A percentile compares a stretch with the other conserved stretches of the same genome.
These are phyloP conservation scores for Aspergillus versicolor DNA, from an alignment of 2,329 filamentous ascomycete species.

Conservation along the genomic window DNA sequence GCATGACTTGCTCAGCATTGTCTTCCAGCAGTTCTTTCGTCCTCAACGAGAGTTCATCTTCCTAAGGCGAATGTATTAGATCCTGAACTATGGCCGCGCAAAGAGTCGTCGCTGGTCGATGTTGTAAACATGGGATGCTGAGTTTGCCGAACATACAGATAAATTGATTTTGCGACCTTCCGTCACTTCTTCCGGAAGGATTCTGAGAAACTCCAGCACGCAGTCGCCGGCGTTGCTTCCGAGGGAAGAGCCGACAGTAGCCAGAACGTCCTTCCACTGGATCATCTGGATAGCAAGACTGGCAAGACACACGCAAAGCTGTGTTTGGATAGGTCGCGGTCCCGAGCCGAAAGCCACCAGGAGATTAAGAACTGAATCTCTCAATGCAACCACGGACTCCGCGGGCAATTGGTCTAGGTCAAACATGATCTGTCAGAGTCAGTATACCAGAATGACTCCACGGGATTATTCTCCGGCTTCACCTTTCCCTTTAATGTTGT, in stretches of 20 bases:
- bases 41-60: slow-evolving; percentile 87
- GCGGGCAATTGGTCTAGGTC: slow-evolving; percentile 86
- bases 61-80: slow-evolving; percentile 64
- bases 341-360: slow-evolving; percentile 79
- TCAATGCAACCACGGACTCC: slow-evolving; percentile 70
- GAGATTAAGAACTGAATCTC: slow-evolving; percentile 79
- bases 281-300: slow-evolving; percentile 96
- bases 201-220: slow-evolving; percentile 92
- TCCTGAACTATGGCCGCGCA: slow-evolving; percentile 25
- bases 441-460: slow-evolving; percentile 18
- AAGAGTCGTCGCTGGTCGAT: slow-evolving; percentile 29
- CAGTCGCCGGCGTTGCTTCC: slow-evolving; percentile 71
- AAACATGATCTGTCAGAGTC: slow-evolving; percentile 76
- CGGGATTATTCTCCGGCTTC: slow-evolving; percentile 27
- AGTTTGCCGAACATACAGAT: slow-evolving; percentile 77
- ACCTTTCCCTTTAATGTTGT: slow-evolving; percentile 99
- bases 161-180: slow-evolving; percentile 99
- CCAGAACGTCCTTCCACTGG: slow-evolving; percentile 89
- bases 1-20: slow-evolving; percentile 84
- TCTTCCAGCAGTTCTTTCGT: slow-evolving; percentile 87
- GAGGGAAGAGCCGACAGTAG: slow-evolving; percentile 75
- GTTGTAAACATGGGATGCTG: slow-evolving; percentile 39
- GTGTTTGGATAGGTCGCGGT: slow-evolving; percentile 79
- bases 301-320: slow-evolving; percentile 91
- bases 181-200: slow-evolving; percentile 97